Conservation (phyloP, 352 stramenopile genomes). For the Phytophthora pinifolia region DNA sequence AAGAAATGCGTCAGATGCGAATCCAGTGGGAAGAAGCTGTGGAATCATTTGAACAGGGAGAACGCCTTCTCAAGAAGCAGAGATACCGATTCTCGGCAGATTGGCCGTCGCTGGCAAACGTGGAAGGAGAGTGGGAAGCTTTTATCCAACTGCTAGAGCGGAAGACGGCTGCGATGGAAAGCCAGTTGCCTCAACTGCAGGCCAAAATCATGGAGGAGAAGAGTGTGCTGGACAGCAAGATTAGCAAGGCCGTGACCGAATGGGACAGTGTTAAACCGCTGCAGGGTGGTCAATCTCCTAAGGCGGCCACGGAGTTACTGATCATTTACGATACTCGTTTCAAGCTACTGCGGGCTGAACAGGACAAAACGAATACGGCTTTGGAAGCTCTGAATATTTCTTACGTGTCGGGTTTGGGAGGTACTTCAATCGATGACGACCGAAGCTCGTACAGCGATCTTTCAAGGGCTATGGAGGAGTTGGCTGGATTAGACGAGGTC, state of each 20-base stretch:
- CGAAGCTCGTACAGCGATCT: slow-evolving; percentile 73
- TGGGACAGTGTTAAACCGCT: slow-evolving; percentile 85
- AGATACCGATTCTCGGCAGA: slow-evolving; percentile 94
- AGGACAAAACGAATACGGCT: slow-evolving; percentile 94
- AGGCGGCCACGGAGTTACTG: slow-evolving; percentile 77
- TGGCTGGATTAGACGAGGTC: slow-evolving; percentile 97
- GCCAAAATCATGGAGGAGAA: slow-evolving; percentile 97
- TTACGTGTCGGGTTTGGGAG: slow-evolving; percentile 44
- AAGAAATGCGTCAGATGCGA: slow-evolving; percentile 83
- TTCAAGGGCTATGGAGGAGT: slow-evolving; percentile 87
- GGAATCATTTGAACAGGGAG: slow-evolving; percentile 92
- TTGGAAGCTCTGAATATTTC: slow-evolving; percentile 95
- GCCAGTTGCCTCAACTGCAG: slow-evolving; percentile 96
- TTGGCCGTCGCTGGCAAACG: slow-evolving; percentile 96
- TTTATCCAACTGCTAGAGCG: slow-evolving; percentile 90
- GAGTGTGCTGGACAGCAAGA: slow-evolving; percentile 83
- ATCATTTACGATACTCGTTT: slow-evolving; percentile 86
- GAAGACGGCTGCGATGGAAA: slow-evolving; percentile 94
- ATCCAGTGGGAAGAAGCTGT: slow-evolving; percentile 75
- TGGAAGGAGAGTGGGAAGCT: slow-evolving; percentile 96
- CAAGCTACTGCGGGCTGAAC: slow-evolving; percentile 87
- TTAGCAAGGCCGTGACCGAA: slow-evolving; percentile 68
- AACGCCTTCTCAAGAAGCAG: slow-evolving; percentile 96
- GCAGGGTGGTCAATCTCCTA: slow-evolving; percentile 68
- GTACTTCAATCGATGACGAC: slow-evolving; percentile 69